Conservation (phyloP, 768 basidiomycete genomes). For the Tylopilus balloui region DNA sequence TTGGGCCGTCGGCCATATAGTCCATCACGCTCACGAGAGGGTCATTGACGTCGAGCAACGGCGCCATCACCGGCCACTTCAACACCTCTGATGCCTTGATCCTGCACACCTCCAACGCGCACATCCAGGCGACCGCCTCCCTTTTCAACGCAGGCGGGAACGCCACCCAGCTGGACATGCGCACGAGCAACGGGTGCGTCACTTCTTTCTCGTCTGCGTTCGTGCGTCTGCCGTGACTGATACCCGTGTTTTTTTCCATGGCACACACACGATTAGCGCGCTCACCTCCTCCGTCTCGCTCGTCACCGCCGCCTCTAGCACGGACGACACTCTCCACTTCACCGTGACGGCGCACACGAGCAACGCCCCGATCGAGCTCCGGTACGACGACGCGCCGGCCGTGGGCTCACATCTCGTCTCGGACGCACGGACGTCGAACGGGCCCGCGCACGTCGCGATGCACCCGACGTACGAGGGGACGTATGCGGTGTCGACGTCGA, state of each 20-base stretch:
- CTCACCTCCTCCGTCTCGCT: constrained; percentile 27
- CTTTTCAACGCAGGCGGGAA: constrained; percentile 13
- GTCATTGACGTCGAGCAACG: constrained; percentile 30
- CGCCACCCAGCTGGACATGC: constrained; percentile 14
- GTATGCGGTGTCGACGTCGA: constrained; percentile 32
- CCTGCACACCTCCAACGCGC: constrained; percentile 34
- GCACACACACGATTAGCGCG: constrained; percentile 12
- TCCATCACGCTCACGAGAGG: constrained; percentile 26
- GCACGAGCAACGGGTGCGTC: constrained; percentile 23
- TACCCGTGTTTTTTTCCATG: no score
- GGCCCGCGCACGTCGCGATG: constrained; percentile 22
- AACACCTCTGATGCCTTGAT: constrained; percentile 26
- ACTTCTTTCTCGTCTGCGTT: neutral
- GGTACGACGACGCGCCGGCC: constrained; percentile 30
- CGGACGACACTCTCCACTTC: constrained; percentile 31
- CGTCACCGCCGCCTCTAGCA: constrained; percentile 21
- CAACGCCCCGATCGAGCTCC: constrained; percentile 31
- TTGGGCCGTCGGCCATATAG: constrained; percentile 26
- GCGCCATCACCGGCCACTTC: constrained; percentile 36
- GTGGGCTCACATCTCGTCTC: constrained; percentile 30
- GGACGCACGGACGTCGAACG: constrained; percentile 34
- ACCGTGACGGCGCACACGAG: constrained; percentile 30
- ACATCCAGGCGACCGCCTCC: constrained; percentile 25
- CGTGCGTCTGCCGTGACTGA: neutral
- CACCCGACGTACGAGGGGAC: constrained; percentile 39